Evolutionary conservation across 352 stramenopile species (phyloP).

Genomic region (Phytophthora sansomeana): DNA sequence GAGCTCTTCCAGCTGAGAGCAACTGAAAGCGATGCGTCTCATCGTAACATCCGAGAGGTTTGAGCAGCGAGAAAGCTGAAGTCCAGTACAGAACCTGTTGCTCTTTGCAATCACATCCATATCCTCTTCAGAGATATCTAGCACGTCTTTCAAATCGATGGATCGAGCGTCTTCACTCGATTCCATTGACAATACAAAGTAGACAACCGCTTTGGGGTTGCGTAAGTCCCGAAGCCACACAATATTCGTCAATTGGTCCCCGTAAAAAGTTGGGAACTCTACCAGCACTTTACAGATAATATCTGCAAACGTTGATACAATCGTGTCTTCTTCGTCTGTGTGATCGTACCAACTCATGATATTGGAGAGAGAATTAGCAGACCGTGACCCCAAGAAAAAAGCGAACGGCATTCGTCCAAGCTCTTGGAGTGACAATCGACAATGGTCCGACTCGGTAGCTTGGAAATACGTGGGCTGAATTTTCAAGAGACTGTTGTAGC

Average conservation of each 20-base stretch:
- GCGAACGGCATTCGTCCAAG: constrained; percentile 70
- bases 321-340: constrained; percentile 48
- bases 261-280: constrained; percentile 71
- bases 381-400: constrained; percentile 71
- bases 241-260: constrained; percentile 75
- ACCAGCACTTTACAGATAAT: constrained; percentile 70
- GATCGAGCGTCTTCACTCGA: constrained; percentile 57
- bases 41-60: constrained; percentile 54
- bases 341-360: constrained; percentile 57
- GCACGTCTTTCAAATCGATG: constrained; percentile 65
- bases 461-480: constrained; percentile 72
- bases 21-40: constrained; percentile 49
- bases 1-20: constrained; percentile 75
- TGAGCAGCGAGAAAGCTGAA: constrained; percentile 52
- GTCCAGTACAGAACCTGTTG: constrained; percentile 57
- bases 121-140: constrained; percentile 57
- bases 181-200: constrained; percentile 71
- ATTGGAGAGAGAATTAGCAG: constrained; percentile 63
- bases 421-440: constrained; percentile 55
- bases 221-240: constrained; percentile 60
- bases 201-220: constrained; percentile 62
- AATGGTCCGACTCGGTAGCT: constrained; percentile 52
- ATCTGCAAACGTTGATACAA: constrained; percentile 65
- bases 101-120: constrained; percentile 67
- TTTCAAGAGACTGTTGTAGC: constrained; percentile 61